phyloP scores from a whole-genome alignment of 163 green algal genomes.

The Smithsoniella earleae region DNA sequence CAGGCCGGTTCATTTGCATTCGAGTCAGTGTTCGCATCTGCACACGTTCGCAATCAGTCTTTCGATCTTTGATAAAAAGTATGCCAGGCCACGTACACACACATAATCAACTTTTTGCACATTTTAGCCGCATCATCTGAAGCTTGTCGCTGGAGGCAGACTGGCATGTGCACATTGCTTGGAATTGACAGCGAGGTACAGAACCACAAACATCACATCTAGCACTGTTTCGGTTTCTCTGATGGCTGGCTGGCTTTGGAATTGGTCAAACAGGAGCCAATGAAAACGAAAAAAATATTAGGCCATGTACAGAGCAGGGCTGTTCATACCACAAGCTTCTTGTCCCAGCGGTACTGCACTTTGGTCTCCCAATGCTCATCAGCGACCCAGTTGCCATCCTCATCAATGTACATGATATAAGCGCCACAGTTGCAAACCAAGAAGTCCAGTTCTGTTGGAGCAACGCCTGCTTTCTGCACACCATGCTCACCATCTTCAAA shows the following conservation, averaged over 20 bases:
- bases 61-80: too few species aligned
- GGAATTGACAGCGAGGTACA: too few species aligned
- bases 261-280: too few species aligned
- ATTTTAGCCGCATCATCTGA: not conserved
- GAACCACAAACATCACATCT: too few species aligned
- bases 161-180: too few species aligned
- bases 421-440: constrained; percentile 22
- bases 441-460: not conserved
- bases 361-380: constrained; percentile 22
- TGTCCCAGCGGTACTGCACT: constrained; percentile 14
- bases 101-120: not conserved
- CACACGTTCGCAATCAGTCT: not conserved
- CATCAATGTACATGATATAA: constrained; percentile 28
- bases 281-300: too few species aligned
- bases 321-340: constrained; percentile 14
- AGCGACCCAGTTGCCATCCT: constrained; percentile 10
- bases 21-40: constrained; percentile 26
- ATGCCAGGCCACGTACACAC: too few species aligned
- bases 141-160: not conserved
- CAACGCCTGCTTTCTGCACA: not conserved
- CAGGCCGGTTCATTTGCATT: constrained; percentile 29
- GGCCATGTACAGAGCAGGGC: too few species aligned
- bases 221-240: too few species aligned
- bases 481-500: too few species aligned
- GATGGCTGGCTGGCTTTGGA: too few species aligned